phyloP scores from a whole-genome alignment of 768 basidiomycete species.

The Mrakia frigida region DNA sequence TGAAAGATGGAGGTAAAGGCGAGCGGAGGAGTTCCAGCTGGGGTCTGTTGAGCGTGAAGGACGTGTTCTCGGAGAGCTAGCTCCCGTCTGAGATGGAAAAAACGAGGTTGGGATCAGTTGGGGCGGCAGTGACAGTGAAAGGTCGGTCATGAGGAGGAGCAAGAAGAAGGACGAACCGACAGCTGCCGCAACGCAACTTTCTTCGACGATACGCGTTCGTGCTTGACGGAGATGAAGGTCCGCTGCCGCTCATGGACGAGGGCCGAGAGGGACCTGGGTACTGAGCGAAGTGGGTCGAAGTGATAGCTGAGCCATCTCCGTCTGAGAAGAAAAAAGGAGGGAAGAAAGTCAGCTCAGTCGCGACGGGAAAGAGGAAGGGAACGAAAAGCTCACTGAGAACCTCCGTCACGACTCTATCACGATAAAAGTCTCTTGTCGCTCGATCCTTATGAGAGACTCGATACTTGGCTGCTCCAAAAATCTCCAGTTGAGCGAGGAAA shows the following conservation, averaged over 20 bases:
- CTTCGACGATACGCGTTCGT: slow-evolving; percentile 4
- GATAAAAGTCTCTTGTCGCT: slow-evolving; percentile 71
- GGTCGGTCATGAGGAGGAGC: too few relatives aligned
- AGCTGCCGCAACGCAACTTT: slow-evolving; percentile 24
- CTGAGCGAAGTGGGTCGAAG: slow-evolving; percentile 11
- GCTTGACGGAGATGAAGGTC: not conserved
- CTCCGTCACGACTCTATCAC: slow-evolving; percentile 66
- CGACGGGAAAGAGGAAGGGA: not conserved
- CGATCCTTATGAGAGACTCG: slow-evolving; percentile 63
- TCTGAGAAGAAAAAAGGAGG: slow-evolving; percentile 7
- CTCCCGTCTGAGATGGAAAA: slow-evolving; percentile 58
- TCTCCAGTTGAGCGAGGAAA: slow-evolving; percentile 71
- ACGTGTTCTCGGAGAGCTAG: slow-evolving; percentile 88
- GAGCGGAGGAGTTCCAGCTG: not conserved
- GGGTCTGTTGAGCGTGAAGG: slow-evolving; percentile 2
- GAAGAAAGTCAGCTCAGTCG: slow-evolving; percentile 20
- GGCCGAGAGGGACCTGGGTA: not conserved
- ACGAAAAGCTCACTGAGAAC: slow-evolving; percentile 61
- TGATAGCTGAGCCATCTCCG: slow-evolving; percentile 7
- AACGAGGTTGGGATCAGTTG: too few relatives aligned
- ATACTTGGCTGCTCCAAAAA: slow-evolving; percentile 69
- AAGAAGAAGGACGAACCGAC: slow-evolving; percentile 20
- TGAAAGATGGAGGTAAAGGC: slow-evolving; percentile 6
- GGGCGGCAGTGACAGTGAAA: not conserved
- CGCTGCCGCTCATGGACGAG: not conserved